Evolutionary conservation across 176 grass and related monocot species (phyloP).

Genomic region (Hordeum marinum): DNA sequence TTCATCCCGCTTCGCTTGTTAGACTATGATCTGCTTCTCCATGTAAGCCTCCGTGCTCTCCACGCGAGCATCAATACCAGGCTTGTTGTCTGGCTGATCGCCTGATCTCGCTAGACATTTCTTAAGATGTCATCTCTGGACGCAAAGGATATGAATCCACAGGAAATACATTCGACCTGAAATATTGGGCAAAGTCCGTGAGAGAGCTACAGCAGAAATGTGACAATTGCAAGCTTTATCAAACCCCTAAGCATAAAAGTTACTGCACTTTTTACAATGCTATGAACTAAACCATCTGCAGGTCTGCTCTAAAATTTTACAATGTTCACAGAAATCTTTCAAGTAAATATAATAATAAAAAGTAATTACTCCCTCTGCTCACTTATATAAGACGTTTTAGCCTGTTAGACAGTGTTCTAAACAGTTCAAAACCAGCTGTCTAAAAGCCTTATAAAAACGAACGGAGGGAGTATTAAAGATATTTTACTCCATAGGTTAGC

Average conservation of each 20-base stretch:
- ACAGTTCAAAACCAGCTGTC: too few species aligned
- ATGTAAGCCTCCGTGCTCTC: slow-evolving; percentile 50
- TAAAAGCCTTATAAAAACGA: too few species aligned
- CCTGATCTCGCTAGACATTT: slow-evolving; percentile 59
- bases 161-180: slow-evolving; percentile 89
- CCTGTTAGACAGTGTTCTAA: too few species aligned
- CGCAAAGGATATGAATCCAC: slow-evolving; percentile 59
- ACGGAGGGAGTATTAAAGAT: neutral
- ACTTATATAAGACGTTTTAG: too few species aligned
- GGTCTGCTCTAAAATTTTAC: neutral
- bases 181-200: neutral
- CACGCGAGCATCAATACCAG: slow-evolving; percentile 16
- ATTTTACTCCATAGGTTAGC: neutral
- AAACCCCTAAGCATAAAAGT: neutral
- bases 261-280: neutral
- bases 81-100: slow-evolving; percentile 46
- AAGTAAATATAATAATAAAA: neutral
- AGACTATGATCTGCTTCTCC: slow-evolving; percentile 37
- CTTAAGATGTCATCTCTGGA: slow-evolving; percentile 73
- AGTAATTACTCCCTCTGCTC: neutral
- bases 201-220: neutral
- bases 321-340: neutral
- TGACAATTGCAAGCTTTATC: neutral
- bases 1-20: slow-evolving; percentile 28
- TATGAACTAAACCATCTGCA: neutral